These are phyloP conservation scores for Sphaerulina vaccinii DNA, from an alignment of 2,329 filamentous ascomycete genomes.

Conservation along the genomic window DNA sequence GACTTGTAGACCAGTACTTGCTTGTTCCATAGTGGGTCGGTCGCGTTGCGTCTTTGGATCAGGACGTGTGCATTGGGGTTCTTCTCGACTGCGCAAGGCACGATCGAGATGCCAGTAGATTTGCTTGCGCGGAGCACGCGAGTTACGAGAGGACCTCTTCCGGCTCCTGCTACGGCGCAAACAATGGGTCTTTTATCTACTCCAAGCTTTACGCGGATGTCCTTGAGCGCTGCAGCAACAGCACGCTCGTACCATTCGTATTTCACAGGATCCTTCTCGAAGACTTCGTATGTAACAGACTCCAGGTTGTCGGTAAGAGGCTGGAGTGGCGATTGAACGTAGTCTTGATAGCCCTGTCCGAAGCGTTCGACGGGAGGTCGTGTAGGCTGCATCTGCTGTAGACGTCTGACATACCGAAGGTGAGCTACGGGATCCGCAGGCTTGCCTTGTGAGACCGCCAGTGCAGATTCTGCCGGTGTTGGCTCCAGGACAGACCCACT, in stretches of 20 bases:
- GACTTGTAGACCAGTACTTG: constrained; percentile 87
- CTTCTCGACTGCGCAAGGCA: constrained; percentile 93
- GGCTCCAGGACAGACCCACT: constrained; percentile 47
- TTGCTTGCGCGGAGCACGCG: constrained; percentile 79
- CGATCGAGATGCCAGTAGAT: constrained; percentile 71
- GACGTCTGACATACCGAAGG: constrained; percentile 76
- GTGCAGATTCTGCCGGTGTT: constrained; percentile 65
- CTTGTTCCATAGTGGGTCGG: constrained; percentile 66
- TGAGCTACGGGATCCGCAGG: constrained; percentile 58
- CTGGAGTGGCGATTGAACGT: constrained; percentile 90
- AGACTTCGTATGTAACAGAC: constrained; percentile 96
- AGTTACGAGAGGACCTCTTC: constrained; percentile 87
- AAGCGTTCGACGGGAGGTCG: constrained; percentile 64
- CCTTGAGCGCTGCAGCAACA: constrained; percentile 73
- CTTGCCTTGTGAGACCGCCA: constrained; percentile 42
- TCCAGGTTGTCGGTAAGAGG: constrained; percentile 95
- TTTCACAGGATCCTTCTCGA: constrained; percentile 97
- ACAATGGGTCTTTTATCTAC: constrained; percentile 71
- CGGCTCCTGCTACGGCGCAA: constrained; percentile 88
- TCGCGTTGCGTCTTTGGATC: constrained; percentile 79
- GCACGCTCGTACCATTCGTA: constrained; percentile 94
- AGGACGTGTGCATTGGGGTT: constrained; percentile 97
- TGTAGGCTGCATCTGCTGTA: constrained; percentile 77
- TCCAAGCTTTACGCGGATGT: constrained; percentile 78
- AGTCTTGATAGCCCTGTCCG: constrained; percentile 80